Conservation (phyloP, 2,329 filamentous ascomycete genomes). For the Aspergillus puulaauensis region DNA sequence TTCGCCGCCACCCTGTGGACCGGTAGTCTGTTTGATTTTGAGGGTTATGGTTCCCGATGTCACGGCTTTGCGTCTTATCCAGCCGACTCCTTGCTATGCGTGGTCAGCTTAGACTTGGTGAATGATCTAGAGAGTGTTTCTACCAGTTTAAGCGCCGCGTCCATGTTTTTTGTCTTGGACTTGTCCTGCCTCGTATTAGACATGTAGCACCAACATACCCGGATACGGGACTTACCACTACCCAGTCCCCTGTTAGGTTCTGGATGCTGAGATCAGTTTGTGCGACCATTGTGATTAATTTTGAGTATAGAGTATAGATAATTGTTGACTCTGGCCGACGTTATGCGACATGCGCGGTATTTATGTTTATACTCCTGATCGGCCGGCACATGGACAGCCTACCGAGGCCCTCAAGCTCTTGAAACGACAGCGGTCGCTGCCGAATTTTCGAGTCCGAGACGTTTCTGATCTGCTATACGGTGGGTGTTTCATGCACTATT, state of each 20-base stretch:
- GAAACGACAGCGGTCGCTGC: too few relatives aligned
- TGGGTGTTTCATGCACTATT: too few relatives aligned
- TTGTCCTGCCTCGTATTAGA: background rate
- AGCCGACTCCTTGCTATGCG: background rate
- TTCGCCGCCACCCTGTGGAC: background rate
- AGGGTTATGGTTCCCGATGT: background rate
- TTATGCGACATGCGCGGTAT: too few relatives aligned
- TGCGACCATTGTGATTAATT: background rate
- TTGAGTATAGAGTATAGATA: background rate
- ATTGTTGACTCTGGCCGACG: too few relatives aligned
- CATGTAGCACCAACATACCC: too few relatives aligned
- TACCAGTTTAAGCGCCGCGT: background rate
- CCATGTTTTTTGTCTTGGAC: background rate
- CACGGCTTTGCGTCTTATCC: constrained; percentile 1
- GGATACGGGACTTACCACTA: background rate
- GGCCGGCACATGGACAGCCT: too few relatives aligned
- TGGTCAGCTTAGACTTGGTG: background rate
- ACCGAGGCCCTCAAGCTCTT: too few relatives aligned
- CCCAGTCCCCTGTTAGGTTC: background rate
- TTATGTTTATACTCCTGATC: too few relatives aligned
- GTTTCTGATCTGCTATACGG: too few relatives aligned
- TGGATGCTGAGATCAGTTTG: background rate
- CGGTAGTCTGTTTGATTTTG: background rate
- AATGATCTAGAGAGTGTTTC: background rate
- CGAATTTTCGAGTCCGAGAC: too few relatives aligned